phyloP scores from a whole-genome alignment of 1,139 yeast genomes.

The Yamadazyma songkhlaensis region DNA sequence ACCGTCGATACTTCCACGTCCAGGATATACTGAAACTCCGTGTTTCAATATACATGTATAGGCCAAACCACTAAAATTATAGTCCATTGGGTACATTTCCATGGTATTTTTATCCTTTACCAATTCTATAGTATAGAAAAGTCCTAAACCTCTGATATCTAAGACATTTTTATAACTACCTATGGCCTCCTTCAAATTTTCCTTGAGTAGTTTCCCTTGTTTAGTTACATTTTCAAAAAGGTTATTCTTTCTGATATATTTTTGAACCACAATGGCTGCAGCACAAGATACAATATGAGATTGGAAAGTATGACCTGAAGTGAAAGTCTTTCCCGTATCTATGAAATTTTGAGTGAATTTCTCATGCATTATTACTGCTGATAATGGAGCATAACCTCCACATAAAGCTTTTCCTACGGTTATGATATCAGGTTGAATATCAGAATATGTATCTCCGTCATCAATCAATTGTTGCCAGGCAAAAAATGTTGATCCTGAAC shows the following conservation, averaged over 20 bases:
- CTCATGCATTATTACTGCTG: conserved; percentile 52
- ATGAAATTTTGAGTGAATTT: conserved; percentile 41
- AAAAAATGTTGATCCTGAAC: conserved; percentile 34
- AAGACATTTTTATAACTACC: conserved; percentile 37
- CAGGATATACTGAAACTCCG: conserved; percentile 21
- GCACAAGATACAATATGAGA: conserved; percentile 55
- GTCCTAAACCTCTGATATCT: conserved; percentile 58
- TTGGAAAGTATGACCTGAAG: conserved; percentile 59
- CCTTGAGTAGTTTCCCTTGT: conserved; percentile 47
- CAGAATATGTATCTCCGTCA: conserved; percentile 10
- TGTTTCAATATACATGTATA: conserved; percentile 34
- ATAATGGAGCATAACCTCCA: conserved; percentile 58
- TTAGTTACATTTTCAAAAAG: conserved; percentile 45
- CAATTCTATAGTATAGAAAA: conserved; percentile 56
- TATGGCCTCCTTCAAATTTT: conserved; percentile 29
- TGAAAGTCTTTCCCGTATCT: conserved; percentile 43
- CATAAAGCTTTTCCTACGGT: conserved; percentile 63
- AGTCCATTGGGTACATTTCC: conserved; percentile 42
- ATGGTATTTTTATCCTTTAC: conserved; percentile 49
- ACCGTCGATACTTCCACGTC: conserved; percentile 37
- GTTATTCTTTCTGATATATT: conserved; percentile 41
- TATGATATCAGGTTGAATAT: conserved; percentile 56
- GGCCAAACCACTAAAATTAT: conserved; percentile 25
- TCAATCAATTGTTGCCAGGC: conserved; percentile 38
- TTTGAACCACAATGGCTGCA: conserved; percentile 54